Conservation (phyloP, 176 grass and related monocot species). For the Oryza coarctata region DNA sequence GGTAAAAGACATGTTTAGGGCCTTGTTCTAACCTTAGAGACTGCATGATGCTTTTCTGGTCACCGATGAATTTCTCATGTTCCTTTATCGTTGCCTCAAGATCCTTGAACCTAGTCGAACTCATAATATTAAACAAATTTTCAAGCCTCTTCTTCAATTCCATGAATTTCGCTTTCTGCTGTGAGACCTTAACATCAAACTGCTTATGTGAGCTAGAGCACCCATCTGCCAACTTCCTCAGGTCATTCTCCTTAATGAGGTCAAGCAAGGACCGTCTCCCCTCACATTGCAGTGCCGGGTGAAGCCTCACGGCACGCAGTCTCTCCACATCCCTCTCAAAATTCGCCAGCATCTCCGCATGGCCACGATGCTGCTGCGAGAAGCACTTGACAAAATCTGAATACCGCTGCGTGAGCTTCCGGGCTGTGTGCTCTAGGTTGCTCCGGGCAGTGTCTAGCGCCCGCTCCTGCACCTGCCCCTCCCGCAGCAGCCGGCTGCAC, state of each 20-base stretch:
- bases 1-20: not conserved
- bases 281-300: constrained; percentile 56
- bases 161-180: constrained; percentile 64
- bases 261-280: constrained; percentile 69
- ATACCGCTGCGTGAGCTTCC: constrained; percentile 66
- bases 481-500: constrained; percentile 70
- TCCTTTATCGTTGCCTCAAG: constrained; percentile 71
- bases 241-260: constrained; percentile 75
- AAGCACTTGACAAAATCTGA: constrained; percentile 70
- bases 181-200: constrained; percentile 70
- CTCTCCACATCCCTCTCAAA: constrained; percentile 89
- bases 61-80: constrained; percentile 62
- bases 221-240: constrained; percentile 58
- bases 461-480: constrained; percentile 85
- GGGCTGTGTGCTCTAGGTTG: constrained; percentile 82
- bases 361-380: constrained; percentile 66
- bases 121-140: constrained; percentile 64
- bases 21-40: constrained; percentile 67
- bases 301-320: constrained; percentile 56
- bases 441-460: constrained; percentile 76
- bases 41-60: constrained; percentile 96
- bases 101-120: constrained; percentile 67
- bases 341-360: constrained; percentile 54
- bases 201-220: constrained; percentile 72
- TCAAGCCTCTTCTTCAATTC: constrained; percentile 83